Conservation (phyloP, 805 yeast species). For the Zygotorulaspora chibaensis region DNA sequence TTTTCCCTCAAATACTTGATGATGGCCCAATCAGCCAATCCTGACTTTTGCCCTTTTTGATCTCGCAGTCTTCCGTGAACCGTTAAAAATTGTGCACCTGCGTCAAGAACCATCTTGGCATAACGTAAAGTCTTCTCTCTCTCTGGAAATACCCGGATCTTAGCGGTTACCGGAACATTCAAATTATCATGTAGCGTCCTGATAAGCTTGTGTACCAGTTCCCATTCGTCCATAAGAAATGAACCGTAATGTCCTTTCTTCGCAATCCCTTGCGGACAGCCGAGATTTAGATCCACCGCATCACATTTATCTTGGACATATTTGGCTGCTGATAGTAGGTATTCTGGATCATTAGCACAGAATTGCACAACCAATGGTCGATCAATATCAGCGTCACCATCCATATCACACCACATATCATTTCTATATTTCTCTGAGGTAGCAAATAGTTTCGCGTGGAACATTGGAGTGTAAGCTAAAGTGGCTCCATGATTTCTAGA, state of each 20-base stretch:
- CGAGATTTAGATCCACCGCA: slow-evolving; percentile 92
- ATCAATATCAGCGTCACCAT: slow-evolving; percentile 66
- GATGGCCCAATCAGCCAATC: slow-evolving; percentile 89
- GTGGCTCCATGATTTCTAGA: slow-evolving; percentile 90
- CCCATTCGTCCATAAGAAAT: slow-evolving; percentile 97
- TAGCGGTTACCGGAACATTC: slow-evolving; percentile 88
- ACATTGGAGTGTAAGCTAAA: slow-evolving; percentile 94
- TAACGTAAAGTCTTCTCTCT: slow-evolving; percentile 77
- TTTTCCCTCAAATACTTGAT: slow-evolving; percentile 73
- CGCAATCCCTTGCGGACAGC: slow-evolving; percentile 99
- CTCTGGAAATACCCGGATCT: slow-evolving; percentile 84
- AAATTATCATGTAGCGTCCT: slow-evolving; percentile 68
- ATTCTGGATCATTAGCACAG: slow-evolving; percentile 93
- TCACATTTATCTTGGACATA: slow-evolving; percentile 80
- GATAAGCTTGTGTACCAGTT: slow-evolving; percentile 65
- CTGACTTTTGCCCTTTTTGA: slow-evolving; percentile 96
- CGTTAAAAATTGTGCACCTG: slow-evolving; percentile 94
- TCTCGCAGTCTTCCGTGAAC: slow-evolving; percentile 96
- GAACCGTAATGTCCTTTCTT: slow-evolving; percentile 93
- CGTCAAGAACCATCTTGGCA: slow-evolving; percentile 81
- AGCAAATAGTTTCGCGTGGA: slow-evolving; percentile 87
- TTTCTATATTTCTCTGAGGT: slow-evolving; percentile 74
- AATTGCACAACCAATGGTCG: slow-evolving; percentile 91
- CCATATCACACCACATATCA: slow-evolving; percentile 66
- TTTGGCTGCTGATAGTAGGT: slow-evolving; percentile 73